Base-by-base conservation (phyloP, 2,329 filamentous ascomycete species). In the Alternaria triticimaculans region DNA sequence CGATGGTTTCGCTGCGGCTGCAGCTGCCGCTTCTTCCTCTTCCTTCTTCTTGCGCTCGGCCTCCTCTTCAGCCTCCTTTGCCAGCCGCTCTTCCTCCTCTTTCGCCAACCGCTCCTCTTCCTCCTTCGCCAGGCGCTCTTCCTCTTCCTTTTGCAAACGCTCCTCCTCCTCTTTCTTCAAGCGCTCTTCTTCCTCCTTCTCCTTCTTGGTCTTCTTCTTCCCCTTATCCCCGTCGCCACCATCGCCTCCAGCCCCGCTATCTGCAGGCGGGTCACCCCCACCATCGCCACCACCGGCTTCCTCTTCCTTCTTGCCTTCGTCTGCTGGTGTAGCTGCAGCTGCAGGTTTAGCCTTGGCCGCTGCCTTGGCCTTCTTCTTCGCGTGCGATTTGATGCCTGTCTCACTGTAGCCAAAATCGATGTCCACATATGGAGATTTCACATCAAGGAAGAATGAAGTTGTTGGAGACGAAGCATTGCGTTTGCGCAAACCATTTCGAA, bases 401-500 rank as follows among this genome's bases (percentile, higher is more conserved):
- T 87, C 82, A 56, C 84, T 79, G 25, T 84, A 87, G 21, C 82
- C 81, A 62, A 91, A 87, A 72, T 92, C 89, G 55, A 92, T 80
- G 28, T 82, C 78, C 20, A 81, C 73, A 69, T 76, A 73, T 21
- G 72, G 58, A 43, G 71, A 74, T 69, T 79, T 78, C 59, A 76
- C 72, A 65, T 78, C 72, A 18, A 77, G 23, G 51, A 72, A 74
- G 37, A 78, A 62, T 15, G 73, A 78, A 56, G 76, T 74, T 46
- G 45, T 54, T 44, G 72, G 73, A 30, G 72, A 75, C 11, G 72
- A 75, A 64, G 72, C 64, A 63, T 72, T 69, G 60, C 72, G 77
- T 51, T 72, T 60, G 37, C 75, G 72, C 60, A 76, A 60, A 62
- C 72, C 75, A 55, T 74, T 73, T 12, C 74, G 72, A 14, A 72